These are phyloP conservation scores for Entelexis sorbosivorans DNA, from an alignment of 1,139 yeast genomes.

Conservation along the genomic window DNA sequence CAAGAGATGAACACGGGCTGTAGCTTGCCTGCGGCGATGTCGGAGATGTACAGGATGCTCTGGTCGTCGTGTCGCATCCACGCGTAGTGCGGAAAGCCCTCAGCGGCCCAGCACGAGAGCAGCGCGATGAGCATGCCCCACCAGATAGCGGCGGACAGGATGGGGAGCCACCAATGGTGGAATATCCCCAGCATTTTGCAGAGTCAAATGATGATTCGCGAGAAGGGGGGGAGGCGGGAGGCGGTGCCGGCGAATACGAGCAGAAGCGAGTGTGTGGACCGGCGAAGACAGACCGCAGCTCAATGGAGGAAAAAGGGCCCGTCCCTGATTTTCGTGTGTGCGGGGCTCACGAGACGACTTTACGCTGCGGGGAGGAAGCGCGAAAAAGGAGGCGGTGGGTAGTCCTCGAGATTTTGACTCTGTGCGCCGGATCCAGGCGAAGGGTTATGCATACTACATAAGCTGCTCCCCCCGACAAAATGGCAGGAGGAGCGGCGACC, in stretches of 20 bases:
- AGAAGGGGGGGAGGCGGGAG: not conserved
- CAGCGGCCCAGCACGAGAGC: conserved; percentile 59
- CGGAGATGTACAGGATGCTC: conserved; percentile 64
- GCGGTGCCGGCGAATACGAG: not conserved
- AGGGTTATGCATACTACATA: conserved; percentile 4
- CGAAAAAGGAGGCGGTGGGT: not conserved
- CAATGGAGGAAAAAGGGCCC: not conserved
- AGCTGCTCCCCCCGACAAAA: conserved; percentile 3
- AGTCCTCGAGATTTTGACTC: conserved; percentile 1
- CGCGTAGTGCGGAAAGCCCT: conserved; percentile 60
- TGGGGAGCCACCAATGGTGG: conserved; percentile 40
- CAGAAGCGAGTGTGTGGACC: not conserved
- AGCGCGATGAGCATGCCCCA: conserved; percentile 71
- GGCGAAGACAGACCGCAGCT: not conserved
- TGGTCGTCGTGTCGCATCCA: conserved; percentile 40
- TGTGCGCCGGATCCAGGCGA: not conserved
- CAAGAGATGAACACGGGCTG: conserved; percentile 75
- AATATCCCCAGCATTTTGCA: conserved; percentile 7
- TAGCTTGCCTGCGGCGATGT: conserved; percentile 72
- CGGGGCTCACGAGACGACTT: not conserved
- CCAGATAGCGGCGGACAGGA: conserved; percentile 50
- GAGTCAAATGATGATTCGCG: not conserved
- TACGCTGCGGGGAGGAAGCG: conserved; percentile 3
- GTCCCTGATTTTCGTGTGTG: not conserved
- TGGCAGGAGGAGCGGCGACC: not conserved